Base-by-base conservation (phyloP, 192 early-diverging fungal species). In the Jimgerdemannia lactiflua region DNA sequence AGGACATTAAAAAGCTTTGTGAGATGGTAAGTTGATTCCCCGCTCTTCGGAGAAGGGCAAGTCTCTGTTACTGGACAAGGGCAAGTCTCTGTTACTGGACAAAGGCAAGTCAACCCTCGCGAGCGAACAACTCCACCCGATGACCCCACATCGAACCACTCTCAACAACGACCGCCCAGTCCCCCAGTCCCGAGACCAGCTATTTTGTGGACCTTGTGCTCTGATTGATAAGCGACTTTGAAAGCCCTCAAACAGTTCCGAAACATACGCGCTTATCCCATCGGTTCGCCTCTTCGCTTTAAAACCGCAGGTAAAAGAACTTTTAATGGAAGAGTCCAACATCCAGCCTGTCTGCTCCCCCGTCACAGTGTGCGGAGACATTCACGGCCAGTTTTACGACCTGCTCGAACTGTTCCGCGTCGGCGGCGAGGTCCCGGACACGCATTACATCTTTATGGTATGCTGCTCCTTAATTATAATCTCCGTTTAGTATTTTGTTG, bases 361-460 rank as follows among this genome's bases (percentile, higher is more conserved):
- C 39, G 97, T 99, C 20, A 99, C 97, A 0, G 95, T 99, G 59
- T 99, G 97, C 83, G 97, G 97, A 72, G 97, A 99, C 80, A 96
- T 99, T 72, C 97, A 99, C 82, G 97, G 97, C 42, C 97, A 99
- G 80, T 99, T 98, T 76, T 95, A 93, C 79, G 98, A 99, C 79
- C 84, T 99, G 64, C 83, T 98, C 54, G 98, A 98, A 79, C 88
- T 99, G 42, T 99, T 99, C 81, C 86, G 91, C 41, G 96, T 99
- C 11, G 96, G 96, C 71, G 97, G 97, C 14, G 96, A 98, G 83
- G 88, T 96, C 40, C 95, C 96, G 49, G 89, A 90, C 75, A 98
- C 95, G 19, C 93, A 94, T 83, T 99, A 99, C 84, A 97, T 99
- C 77, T 99, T 99, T 81, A 98, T 99, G 96, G 94, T 96, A 65